Conservation (phyloP, 1,284 basidiomycete genomes). For the Irpex rosettiformis region DNA sequence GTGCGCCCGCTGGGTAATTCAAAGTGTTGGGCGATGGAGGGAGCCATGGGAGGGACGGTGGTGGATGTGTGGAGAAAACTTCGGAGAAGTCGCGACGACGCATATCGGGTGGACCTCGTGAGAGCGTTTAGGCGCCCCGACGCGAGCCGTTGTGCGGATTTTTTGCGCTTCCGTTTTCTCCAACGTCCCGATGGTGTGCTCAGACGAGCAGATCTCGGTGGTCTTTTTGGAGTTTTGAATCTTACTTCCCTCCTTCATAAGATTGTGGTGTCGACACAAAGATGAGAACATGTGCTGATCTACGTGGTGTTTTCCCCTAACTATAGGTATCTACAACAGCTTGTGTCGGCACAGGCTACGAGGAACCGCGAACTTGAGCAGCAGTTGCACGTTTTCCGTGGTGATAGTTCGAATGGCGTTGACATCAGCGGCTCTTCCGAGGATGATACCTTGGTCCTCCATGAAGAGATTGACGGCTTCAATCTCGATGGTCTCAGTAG, state of each 20-base stretch:
- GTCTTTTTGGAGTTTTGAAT: neutral
- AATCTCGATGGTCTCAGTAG: constrained; percentile 12
- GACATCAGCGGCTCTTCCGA: constrained; percentile 13
- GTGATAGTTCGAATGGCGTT: constrained; percentile 13
- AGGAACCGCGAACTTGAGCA: constrained; percentile 74
- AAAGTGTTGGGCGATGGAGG: neutral
- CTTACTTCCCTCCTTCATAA: too few species aligned
- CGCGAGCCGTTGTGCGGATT: neutral
- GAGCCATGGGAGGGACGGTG: neutral
- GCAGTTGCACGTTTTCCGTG: constrained; percentile 30
- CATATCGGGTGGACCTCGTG: neutral
- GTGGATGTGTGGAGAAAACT: too few species aligned
- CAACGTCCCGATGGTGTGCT: neutral
- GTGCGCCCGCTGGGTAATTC: neutral
- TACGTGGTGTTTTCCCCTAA: neutral
- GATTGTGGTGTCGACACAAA: too few species aligned
- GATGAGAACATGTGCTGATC: neutral
- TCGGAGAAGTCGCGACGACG: neutral
- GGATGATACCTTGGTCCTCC: constrained; percentile 28
- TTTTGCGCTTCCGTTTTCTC: neutral
- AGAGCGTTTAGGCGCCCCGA: neutral
- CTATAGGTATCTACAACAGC: constrained; percentile 75
- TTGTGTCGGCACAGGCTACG: constrained; percentile 73
- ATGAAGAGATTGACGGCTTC: constrained; percentile 28
- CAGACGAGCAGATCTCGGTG: neutral